Evolutionary conservation across 176 grass and related monocot genomes (phyloP), one percentile per base, ranked within the genome.

Genomic region (Tillandsia fasciculata): DNA sequence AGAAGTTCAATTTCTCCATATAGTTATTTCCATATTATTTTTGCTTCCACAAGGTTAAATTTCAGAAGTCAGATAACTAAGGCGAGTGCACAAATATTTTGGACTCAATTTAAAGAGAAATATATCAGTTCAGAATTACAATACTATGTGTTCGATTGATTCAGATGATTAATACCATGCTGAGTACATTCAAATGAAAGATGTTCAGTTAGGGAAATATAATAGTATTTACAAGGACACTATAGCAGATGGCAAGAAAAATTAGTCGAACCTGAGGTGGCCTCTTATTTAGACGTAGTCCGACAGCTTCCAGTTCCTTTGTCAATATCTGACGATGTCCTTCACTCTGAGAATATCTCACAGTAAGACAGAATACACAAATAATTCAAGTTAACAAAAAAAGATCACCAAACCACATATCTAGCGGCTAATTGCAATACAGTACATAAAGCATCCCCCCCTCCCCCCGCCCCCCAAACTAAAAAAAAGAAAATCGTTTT

Each of bases 271-370:
- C 94, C 84, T 88, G 94, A 47, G 94, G 94, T 72, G 87, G 94
- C 65, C 84, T 92, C 83, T 99, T 93, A 84, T 99, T 99, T 64
- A 93, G 85, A 79, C 87, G 89, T 28, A 99, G 77, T 51, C 94
- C 94, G 71, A 99, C 94, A 81, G 94, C 86, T 87, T 99, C 89
- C 69, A 93, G 48, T 82, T 99, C 94, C 78, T 67, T 93, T 67
- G 89, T 99, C 78, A 99, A 82, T 80, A 99, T 99, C 76, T 99
- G 94, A 15, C 84, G 86, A 87, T 99, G 94, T 47, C 89, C 94
- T 84, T 99, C 94, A 66, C 89, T 93, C 89, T 93, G 75, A 84
- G 72, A 90, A 72, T n/a, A 85, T 71, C 69, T 70, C 68, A 77
- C 68, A 58, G 84, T 70, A 22, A 72, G 22, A 28, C 5, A 29